Evolutionary conservation across 2,329 filamentous ascomycete genomes (phyloP).

Genomic region (Dothistroma pini): DNA sequence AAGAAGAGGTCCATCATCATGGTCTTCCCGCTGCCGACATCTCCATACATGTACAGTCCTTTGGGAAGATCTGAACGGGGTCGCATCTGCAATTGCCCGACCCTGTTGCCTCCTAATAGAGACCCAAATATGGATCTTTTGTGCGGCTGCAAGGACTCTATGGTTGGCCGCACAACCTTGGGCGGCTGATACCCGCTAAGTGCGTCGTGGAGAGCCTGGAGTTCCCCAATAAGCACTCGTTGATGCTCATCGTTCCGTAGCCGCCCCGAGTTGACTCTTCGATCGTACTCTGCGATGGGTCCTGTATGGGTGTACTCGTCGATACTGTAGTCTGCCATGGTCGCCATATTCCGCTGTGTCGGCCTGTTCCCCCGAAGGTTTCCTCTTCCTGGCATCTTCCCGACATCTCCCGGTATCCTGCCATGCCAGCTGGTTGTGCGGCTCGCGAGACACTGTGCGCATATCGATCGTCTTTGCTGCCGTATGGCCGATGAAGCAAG

Average conservation of each 20-base stretch:
- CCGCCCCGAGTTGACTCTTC: conserved; percentile 67
- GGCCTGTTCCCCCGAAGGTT: neutral
- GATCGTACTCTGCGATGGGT: conserved; percentile 84
- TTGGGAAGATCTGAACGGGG: conserved; percentile 75
- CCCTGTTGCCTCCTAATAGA: conserved; percentile 53
- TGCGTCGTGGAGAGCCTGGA: conserved; percentile 86
- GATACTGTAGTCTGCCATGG: neutral
- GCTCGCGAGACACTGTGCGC: conserved; percentile 24
- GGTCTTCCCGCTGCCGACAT: conserved; percentile 96
- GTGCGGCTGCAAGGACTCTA: conserved; percentile 62
- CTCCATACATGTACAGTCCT: conserved; percentile 91
- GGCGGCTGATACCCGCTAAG: conserved; percentile 70
- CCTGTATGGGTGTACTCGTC: conserved; percentile 44
- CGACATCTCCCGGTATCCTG: neutral
- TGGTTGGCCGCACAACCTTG: conserved; percentile 69
- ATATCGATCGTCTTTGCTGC: conserved; percentile 25
- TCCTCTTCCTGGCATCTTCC: neutral
- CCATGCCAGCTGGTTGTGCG: conserved; percentile 5
- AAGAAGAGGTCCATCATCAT: conserved; percentile 99
- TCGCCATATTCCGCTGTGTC: neutral
- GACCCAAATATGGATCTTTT: conserved; percentile 54
- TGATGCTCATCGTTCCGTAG: conserved; percentile 89
- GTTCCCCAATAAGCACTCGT: conserved; percentile 79
- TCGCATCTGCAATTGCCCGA: conserved; percentile 31
- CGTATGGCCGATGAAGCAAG: conserved; percentile 9